Percentiles rank a stretch among this genome's conserved stretches.
Conservation (phyloP, 1,284 basidiomycete genomes). For the Cryptococcus sp. region DNA sequence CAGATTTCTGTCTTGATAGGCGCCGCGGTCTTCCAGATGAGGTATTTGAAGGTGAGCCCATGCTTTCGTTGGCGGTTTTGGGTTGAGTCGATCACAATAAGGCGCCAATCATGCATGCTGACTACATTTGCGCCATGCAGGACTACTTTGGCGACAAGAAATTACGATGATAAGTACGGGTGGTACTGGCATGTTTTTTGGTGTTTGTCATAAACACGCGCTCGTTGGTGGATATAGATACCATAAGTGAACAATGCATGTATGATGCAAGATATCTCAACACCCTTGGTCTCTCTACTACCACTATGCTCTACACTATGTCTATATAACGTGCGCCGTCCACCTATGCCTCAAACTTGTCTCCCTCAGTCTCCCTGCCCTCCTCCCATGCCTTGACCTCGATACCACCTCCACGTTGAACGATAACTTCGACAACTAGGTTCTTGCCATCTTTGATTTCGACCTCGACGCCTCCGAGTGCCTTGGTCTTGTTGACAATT, state of each 20-base stretch:
- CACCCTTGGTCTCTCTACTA: neutral
- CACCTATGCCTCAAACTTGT: constrained; percentile 31
- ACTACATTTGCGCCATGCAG: constrained; percentile 51
- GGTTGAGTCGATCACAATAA: neutral
- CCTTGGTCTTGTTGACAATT: constrained; percentile 63
- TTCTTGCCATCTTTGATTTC: constrained; percentile 59
- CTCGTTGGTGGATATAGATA: no score
- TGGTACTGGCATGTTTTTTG: no score
- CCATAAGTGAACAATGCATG: constrained; percentile 12
- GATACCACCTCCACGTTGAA: constrained; percentile 51
- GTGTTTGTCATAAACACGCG: no score
- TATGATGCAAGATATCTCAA: neutral
- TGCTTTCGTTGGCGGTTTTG: constrained; percentile 2
- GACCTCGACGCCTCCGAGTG: constrained; percentile 59
- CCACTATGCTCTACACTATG: neutral
- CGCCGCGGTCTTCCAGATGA: constrained; percentile 90
- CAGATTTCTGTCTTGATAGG: constrained; percentile 82
- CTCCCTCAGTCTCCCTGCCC: constrained; percentile 35
- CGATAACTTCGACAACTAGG: constrained; percentile 66
- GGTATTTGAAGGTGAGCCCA: constrained; percentile 76
- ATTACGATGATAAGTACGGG: constrained; percentile 57
- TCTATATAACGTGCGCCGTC: neutral
- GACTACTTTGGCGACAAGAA: constrained; percentile 88
- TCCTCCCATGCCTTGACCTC: constrained; percentile 57
- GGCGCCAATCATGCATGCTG: constrained; percentile 3